Evolutionary conservation across 2,329 filamentous ascomycete species (phyloP).

Genomic region (Neofusicoccum laricinum): DNA sequence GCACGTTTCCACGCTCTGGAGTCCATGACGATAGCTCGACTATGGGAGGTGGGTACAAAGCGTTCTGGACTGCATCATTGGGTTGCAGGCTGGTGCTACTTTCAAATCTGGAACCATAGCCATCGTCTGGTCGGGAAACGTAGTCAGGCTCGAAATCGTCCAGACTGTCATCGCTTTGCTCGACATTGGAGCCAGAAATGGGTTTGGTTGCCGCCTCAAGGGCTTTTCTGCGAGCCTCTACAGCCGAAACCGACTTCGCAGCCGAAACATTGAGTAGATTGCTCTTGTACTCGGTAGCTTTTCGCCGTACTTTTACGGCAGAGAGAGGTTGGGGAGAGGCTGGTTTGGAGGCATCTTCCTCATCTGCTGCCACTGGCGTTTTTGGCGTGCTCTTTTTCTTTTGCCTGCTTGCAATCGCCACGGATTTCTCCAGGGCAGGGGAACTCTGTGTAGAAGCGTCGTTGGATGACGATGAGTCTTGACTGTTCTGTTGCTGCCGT

Average conservation of each 20-base stretch:
- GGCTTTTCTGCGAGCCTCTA: conserved; percentile 2
- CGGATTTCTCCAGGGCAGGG: neutral
- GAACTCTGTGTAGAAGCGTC: neutral
- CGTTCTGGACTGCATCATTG: neutral
- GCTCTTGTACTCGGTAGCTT: neutral
- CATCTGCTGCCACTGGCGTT: neutral
- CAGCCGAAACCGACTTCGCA: neutral
- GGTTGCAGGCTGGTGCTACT: neutral
- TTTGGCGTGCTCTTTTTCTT: neutral
- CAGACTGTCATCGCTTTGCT: conserved; percentile 9
- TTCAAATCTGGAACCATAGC: neutral
- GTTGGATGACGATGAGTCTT: neutral
- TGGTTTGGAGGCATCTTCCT: neutral
- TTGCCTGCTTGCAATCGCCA: neutral
- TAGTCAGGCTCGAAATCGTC: conserved; percentile 10
- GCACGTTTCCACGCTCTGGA: conserved; percentile 9
- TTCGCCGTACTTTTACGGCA: neutral
- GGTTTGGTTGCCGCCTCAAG: neutral
- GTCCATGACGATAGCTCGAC: conserved; percentile 13
- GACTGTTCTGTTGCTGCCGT: neutral
- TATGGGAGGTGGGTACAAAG: neutral
- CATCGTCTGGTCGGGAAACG: conserved; percentile 4
- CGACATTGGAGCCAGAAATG: neutral
- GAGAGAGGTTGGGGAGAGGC: neutral
- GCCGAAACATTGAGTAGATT: too few relatives aligned